phyloP scores from a whole-genome alignment of 2,329 filamentous ascomycete genomes.

The Fusarium chaquense region DNA sequence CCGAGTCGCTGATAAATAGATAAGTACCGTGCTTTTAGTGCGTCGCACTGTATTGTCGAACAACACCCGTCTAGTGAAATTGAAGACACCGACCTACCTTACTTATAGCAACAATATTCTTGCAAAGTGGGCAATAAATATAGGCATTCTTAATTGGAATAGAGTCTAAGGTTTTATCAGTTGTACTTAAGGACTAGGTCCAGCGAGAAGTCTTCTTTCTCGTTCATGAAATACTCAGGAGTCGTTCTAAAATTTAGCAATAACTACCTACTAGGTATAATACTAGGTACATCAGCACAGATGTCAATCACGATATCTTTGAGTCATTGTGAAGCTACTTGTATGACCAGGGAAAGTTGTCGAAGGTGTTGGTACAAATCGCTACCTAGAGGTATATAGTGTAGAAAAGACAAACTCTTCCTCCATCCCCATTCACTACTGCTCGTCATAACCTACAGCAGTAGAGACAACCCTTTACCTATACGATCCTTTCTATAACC shows the following conservation, averaged over 20 bases:
- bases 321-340: neutral
- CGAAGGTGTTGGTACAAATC: neutral
- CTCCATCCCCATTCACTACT: neutral
- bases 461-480: neutral
- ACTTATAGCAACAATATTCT: neutral
- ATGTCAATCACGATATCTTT: neutral
- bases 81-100: neutral
- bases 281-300: neutral
- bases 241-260: neutral
- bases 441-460: constrained; percentile 4
- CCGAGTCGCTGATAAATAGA: constrained; percentile 31
- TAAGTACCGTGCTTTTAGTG: constrained; percentile 26
- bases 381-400: constrained; percentile 14
- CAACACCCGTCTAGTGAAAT: neutral
- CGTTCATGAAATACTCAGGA: too few species aligned
- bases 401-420: constrained; percentile 4
- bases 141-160: too few species aligned
- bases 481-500: neutral
- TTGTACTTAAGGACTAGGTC: neutral
- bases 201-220: neutral
- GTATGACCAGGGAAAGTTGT: neutral
- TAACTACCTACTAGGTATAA: neutral
- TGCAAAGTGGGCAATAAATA: neutral
- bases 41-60: neutral
- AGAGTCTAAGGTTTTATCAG: neutral